Evolutionary conservation across 768 basidiomycete species (phyloP).

Genomic region (Coprinopsis cinerea): DNA sequence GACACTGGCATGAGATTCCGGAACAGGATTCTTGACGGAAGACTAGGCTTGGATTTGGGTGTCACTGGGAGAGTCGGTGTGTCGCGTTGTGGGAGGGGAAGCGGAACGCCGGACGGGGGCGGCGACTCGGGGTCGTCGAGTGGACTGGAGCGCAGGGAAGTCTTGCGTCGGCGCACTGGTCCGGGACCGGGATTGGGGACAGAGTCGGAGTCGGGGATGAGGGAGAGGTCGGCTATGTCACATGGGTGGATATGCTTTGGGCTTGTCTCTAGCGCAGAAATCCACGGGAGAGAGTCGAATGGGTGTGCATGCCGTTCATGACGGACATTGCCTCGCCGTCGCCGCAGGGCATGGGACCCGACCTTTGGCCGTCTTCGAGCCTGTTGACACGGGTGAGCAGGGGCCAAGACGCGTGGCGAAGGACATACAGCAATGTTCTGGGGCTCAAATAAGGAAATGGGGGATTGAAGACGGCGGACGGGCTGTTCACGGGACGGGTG

Average conservation of each 20-base stretch:
- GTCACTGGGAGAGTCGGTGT: slow-evolving; percentile 21
- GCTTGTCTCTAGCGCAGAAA: slow-evolving; percentile 47
- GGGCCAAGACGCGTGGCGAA: slow-evolving; percentile 10
- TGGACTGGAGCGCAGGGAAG: slow-evolving; percentile 45
- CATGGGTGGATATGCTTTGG: slow-evolving; percentile 35
- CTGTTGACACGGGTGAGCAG: slow-evolving; percentile 11
- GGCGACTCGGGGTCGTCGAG: slow-evolving; percentile 19
- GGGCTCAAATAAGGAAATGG: slow-evolving; percentile 22
- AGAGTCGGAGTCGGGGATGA: slow-evolving; percentile 31
- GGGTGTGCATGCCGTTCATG: slow-evolving; percentile 27
- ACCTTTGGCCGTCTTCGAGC: too few species aligned
- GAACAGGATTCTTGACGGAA: slow-evolving; percentile 46
- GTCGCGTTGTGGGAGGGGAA: too few species aligned
- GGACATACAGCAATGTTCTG: slow-evolving; percentile 12
- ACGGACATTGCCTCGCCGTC: slow-evolving; percentile 25
- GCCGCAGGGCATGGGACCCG: slow-evolving; percentile 20
- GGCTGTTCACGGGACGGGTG: slow-evolving; percentile 15
- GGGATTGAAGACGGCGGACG: slow-evolving; percentile 21
- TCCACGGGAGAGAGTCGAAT: slow-evolving; percentile 68
- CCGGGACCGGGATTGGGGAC: slow-evolving; percentile 31
- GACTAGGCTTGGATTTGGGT: slow-evolving; percentile 30
- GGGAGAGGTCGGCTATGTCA: slow-evolving; percentile 65
- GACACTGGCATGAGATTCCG: slow-evolving; percentile 60
- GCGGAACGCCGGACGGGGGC: too few species aligned
- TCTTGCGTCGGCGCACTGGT: slow-evolving; percentile 56